These are phyloP conservation scores for Paraleonurus japonicus DNA, from an alignment of 257 asterid genomes.

Conservation along the genomic window DNA sequence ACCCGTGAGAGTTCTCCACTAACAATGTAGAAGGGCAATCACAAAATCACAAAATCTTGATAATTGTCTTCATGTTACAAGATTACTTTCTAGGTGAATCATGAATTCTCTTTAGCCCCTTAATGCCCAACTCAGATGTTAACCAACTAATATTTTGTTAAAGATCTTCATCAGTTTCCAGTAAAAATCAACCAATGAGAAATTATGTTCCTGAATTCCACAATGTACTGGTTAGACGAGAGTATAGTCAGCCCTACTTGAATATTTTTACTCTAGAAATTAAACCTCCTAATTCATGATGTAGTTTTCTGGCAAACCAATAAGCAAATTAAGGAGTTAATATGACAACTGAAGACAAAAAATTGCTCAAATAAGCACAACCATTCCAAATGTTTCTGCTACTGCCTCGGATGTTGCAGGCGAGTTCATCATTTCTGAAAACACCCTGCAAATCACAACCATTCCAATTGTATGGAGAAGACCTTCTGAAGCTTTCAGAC, in stretches of 20 bases:
- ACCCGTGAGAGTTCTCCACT: too few species aligned
- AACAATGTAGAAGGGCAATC: not conserved
- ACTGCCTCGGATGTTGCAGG: slow-evolving; percentile 29
- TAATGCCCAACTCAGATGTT: slow-evolving; percentile 6
- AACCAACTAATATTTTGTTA: slow-evolving; percentile 17
- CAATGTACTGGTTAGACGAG: not conserved
- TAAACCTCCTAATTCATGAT: slow-evolving; percentile 23
- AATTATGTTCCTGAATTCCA: not conserved
- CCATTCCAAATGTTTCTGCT: slow-evolving; percentile 44
- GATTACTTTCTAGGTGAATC: slow-evolving; percentile 10
- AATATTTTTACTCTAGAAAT: slow-evolving; percentile 18
- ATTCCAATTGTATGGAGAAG: slow-evolving; percentile 34
- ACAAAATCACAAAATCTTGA: too few species aligned
- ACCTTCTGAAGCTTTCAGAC: slow-evolving; percentile 28
- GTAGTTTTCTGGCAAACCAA: slow-evolving; percentile 12
- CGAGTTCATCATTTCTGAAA: slow-evolving; percentile 40
- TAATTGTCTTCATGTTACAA: not conserved
- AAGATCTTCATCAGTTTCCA: slow-evolving; percentile 18
- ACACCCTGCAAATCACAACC: slow-evolving; percentile 23
- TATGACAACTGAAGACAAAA: slow-evolving; percentile 22
- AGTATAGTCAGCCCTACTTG: slow-evolving; percentile 6
- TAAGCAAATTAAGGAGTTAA: slow-evolving; percentile 13
- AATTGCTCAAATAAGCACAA: slow-evolving; percentile 19
- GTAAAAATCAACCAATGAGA: slow-evolving; percentile 21
- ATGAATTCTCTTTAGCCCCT: not conserved